phyloP scores from a whole-genome alignment of 306 rosid genomes.

The Cucurbita pepo region DNA sequence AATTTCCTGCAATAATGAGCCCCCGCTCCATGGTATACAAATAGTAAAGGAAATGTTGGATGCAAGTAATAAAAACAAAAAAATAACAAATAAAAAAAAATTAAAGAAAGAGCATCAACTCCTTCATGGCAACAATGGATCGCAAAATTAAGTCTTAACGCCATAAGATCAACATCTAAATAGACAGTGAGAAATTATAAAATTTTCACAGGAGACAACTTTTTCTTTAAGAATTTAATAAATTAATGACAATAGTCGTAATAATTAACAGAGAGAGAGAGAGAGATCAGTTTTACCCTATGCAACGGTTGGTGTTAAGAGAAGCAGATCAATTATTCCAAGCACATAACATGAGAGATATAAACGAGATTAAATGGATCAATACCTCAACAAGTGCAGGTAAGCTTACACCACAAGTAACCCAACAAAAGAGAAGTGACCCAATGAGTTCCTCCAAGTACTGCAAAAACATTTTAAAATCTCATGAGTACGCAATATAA shows the following conservation, averaged over 20 bases:
- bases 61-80: background rate
- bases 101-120: background rate
- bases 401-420: slow-evolving; percentile 85
- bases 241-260: background rate
- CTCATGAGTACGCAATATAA: slow-evolving; percentile 1
- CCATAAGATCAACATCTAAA: background rate
- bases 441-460: slow-evolving; percentile 82
- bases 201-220: background rate
- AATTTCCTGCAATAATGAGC: background rate
- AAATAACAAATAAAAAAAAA: no score
- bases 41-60: background rate
- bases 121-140: background rate
- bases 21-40: background rate
- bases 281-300: background rate
- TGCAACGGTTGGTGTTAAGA: background rate
- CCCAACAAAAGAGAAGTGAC: slow-evolving; percentile 73
- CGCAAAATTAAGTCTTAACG: background rate
- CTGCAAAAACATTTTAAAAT: slow-evolving; percentile 33
- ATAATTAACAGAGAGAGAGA: background rate
- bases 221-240: background rate
- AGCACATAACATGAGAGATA: background rate
- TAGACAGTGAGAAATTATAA: background rate
- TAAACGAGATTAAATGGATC: slow-evolving; percentile 4
- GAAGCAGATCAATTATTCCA: background rate
- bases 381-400: slow-evolving; percentile 81